These are phyloP conservation scores for Fusarium xyrophilum DNA, from an alignment of 2,329 filamentous ascomycete genomes.

Conservation along the genomic window DNA sequence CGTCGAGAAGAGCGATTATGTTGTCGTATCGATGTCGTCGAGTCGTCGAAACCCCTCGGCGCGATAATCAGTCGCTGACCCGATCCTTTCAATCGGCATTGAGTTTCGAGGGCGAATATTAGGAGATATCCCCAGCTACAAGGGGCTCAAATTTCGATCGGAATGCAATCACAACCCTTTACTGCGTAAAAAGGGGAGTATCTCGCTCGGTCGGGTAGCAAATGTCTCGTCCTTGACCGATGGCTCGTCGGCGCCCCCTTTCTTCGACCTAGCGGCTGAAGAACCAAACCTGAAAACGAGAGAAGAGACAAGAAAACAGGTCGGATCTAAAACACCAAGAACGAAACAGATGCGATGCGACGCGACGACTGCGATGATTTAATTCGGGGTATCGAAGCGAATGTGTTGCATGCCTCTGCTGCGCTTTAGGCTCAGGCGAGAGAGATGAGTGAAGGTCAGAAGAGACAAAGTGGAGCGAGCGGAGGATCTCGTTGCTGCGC, in stretches of 20 bases:
- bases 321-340: slow-evolving; percentile 7
- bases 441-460: slow-evolving; percentile 16
- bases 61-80: not conserved
- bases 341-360: not conserved
- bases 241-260: slow-evolving; percentile 22
- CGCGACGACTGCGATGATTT: slow-evolving; percentile 7
- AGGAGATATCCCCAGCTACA: not conserved
- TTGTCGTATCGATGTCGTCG: slow-evolving; percentile 16
- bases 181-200: slow-evolving; percentile 11
- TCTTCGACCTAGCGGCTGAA: slow-evolving; percentile 23
- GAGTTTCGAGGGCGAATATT: slow-evolving; percentile 11
- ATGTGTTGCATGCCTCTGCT: slow-evolving; percentile 31
- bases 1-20: not conserved
- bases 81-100: slow-evolving; percentile 6
- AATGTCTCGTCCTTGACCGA: slow-evolving; percentile 32
- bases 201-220: slow-evolving; percentile 7
- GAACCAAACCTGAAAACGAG: not conserved
- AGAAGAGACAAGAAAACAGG: not conserved
- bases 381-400: slow-evolving; percentile 23
- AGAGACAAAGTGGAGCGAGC: slow-evolving; percentile 25
- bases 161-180: slow-evolving; percentile 32
- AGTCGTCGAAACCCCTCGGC: slow-evolving; percentile 10
- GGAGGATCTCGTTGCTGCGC: slow-evolving; percentile 38
- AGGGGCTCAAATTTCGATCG: slow-evolving; percentile 10
- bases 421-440: slow-evolving; percentile 11